A percentile compares a stretch with the other conserved stretches of the same genome.
Conservation (phyloP, 2,329 filamentous ascomycete species). For the Colletotrichum tropicale region DNA sequence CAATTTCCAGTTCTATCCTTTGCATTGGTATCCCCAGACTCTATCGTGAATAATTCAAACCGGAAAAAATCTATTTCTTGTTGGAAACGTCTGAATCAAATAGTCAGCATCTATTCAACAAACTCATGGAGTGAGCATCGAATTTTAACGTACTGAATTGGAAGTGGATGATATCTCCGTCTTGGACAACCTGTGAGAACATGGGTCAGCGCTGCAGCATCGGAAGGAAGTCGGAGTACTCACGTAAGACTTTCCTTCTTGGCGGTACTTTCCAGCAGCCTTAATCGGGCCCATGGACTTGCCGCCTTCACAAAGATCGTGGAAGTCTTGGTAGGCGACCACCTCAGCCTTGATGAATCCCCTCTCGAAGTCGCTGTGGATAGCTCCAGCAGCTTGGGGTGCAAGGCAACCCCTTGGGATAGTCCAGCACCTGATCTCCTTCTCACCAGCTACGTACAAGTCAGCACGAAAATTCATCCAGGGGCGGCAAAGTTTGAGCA, state of each 20-base stretch:
- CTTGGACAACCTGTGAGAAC: constrained; percentile 34
- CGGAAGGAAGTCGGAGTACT: constrained; percentile 14
- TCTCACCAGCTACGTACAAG: constrained; percentile 39
- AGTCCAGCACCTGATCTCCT: constrained; percentile 50
- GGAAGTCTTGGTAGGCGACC: constrained; percentile 48
- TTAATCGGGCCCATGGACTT: constrained; percentile 51
- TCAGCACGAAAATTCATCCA: background rate
- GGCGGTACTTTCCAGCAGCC: constrained; percentile 48
- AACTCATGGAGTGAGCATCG: too few relatives aligned
- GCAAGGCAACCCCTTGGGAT: constrained; percentile 40
- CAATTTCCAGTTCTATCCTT: rapidly evolving
- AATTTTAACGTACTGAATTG: too few relatives aligned
- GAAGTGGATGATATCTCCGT: constrained; percentile 48
- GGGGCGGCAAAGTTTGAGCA: background rate
- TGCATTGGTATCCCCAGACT: background rate
- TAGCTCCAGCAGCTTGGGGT: constrained; percentile 45
- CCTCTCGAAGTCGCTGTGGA: constrained; percentile 46
- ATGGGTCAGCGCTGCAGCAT: constrained; percentile 22
- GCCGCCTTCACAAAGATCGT: constrained; percentile 44
- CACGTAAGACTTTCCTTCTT: constrained; percentile 48
- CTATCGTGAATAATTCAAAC: background rate
- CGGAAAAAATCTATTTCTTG: background rate
- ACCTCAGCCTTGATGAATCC: constrained; percentile 52
- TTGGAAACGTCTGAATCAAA: background rate
- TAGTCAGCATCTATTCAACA: background rate